A percentile compares a stretch with the other conserved stretches of the same genome.
Conservation (phyloP, 2,329 filamentous ascomycete species). For the Westerdykella ornata region DNA sequence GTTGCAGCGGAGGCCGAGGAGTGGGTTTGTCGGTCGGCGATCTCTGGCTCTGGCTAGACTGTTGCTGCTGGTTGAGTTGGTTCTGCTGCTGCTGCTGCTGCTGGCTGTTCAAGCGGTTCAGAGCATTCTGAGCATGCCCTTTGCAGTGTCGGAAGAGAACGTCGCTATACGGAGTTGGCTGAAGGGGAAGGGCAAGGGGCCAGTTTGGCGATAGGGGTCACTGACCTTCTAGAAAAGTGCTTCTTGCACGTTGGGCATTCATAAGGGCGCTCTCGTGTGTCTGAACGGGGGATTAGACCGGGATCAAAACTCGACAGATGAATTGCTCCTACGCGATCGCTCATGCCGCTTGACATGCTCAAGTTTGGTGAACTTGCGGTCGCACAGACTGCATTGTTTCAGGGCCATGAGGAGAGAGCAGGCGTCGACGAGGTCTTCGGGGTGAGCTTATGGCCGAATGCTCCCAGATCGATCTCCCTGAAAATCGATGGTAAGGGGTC, state of each 20-base stretch:
- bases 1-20: constrained; percentile 12
- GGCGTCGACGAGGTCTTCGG: constrained; percentile 2
- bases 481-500: constrained; percentile 1
- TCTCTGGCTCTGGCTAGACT: constrained; percentile 2
- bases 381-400: constrained; percentile 42
- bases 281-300: constrained; percentile 30
- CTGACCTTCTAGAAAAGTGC: constrained; percentile 49
- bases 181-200: constrained; percentile 4
- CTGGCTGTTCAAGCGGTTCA: constrained; percentile 32
- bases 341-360: constrained; percentile 52
- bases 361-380: constrained; percentile 51
- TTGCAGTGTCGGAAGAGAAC: constrained; percentile 48
- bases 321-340: constrained; percentile 44
- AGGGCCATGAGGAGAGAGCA: constrained; percentile 25
- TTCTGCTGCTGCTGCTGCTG: constrained; percentile 16
- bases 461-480: constrained; percentile 2
- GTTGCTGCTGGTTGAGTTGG: constrained; percentile 7
- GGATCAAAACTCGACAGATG: background rate
- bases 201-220: too few relatives aligned
- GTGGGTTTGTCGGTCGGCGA: constrained; percentile 15
- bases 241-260: constrained; percentile 50
- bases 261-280: constrained; percentile 51
- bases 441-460: constrained; percentile 7
- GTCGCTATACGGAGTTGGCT: constrained; percentile 36
- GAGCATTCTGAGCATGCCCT: constrained; percentile 42